Evolutionary conservation across 306 rosid species (phyloP), one percentile per base, ranked within the genome.

Genomic region (Quercus rubra): DNA sequence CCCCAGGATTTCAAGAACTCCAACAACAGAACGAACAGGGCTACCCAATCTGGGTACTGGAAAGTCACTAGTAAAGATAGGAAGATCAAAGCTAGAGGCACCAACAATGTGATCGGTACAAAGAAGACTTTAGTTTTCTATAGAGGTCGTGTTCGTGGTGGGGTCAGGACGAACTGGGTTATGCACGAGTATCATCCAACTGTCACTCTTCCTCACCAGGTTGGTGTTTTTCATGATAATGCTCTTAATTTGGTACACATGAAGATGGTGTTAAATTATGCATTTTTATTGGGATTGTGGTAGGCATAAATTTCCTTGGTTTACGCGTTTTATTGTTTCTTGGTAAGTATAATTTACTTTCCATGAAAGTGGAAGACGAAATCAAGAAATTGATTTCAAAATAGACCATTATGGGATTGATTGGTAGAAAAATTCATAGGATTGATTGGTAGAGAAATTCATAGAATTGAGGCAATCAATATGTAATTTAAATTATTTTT

Each of bases 71-170:
- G 97, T 1, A 51, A 6, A 4, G 91, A 88, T 8, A 68, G 90
- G 20, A 3, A 6, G 0, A 73, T 92, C 52, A 86, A 21, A 83
- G 76, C 3, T 3, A 70, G 56, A 10, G 83, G 74, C 21, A 80
- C 71, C 13, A 66, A 56, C 33, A 31, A 9, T 0, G 67, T 86
- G 33, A 87, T 92, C 67, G 98, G 92, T 7, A 79, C 70, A 13
- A 94, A 89, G 88, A 89, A 84, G 85, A 89, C 85, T 21, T 72
- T 94, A 70, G 91, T 90, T 38, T 94, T 87, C 78, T n/a, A 89
- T 17, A 0, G 0, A 7, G 92, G 88, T 4, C 81, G 80, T 56
- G 70, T 55, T 85, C 84, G 87, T 38, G 0, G 0, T 20, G 83
- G 74, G 70, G 28, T 25, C 7, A 76, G 18, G 82, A 86, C 89